Percentiles rank a stretch among this genome's conserved stretches.
Conservation (phyloP, 345 rosid genomes). For the Citrus trifoliata region DNA sequence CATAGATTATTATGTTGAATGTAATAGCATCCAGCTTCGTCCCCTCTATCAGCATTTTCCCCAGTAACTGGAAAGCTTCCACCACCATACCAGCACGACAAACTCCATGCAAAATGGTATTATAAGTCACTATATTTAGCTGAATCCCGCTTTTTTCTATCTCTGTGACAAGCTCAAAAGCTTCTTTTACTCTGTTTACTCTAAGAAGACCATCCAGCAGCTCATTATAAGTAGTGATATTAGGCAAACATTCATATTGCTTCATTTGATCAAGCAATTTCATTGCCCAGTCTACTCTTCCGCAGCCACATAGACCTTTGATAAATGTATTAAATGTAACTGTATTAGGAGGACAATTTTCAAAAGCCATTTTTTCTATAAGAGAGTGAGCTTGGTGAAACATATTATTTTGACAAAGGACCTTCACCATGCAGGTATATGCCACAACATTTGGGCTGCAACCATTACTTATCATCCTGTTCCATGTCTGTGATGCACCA, state of each 20-base stretch:
- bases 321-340: conserved; percentile 66
- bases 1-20: conserved; percentile 49
- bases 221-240: conserved; percentile 65
- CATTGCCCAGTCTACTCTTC: conserved; percentile 63
- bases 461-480: conserved; percentile 66
- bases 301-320: conserved; percentile 59
- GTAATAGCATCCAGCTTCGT: conserved; percentile 57
- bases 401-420: conserved; percentile 60
- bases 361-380: conserved; percentile 50
- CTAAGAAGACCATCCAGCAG: conserved; percentile 57
- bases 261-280: conserved; percentile 52
- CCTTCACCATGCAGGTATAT: conserved; percentile 84
- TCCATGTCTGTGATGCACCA: conserved; percentile 75
- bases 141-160: conserved; percentile 43
- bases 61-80: conserved; percentile 52
- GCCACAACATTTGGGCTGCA: conserved; percentile 71
- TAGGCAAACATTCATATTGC: conserved; percentile 48
- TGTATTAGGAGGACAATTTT: conserved; percentile 60
- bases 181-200: conserved; percentile 42
- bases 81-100: conserved; percentile 45
- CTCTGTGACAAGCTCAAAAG: conserved; percentile 43
- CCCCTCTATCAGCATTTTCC: conserved; percentile 60
- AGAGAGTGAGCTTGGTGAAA: conserved; percentile 63
- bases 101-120: conserved; percentile 62
- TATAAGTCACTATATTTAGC: conserved; percentile 55